phyloP scores from a whole-genome alignment of 176 grass and related monocot genomes.

The Guadua angustifolia region DNA sequence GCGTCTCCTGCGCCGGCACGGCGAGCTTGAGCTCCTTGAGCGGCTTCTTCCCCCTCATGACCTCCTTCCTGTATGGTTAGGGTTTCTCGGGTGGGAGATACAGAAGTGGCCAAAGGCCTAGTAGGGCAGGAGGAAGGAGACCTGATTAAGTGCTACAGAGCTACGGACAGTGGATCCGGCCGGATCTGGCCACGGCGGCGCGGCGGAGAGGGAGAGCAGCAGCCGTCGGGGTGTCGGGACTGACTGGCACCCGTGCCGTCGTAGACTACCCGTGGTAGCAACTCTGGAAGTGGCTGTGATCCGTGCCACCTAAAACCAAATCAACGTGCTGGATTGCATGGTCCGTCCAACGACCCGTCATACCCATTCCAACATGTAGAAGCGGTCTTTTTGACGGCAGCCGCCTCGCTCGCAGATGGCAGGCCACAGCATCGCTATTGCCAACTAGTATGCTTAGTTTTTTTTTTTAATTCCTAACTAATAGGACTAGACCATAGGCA shows the following conservation, averaged over 20 bases:
- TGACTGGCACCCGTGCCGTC: neutral
- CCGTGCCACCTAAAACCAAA: no score
- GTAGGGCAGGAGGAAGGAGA: neutral
- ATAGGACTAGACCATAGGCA: no score
- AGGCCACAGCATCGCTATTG: no score
- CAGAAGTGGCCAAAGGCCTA: neutral
- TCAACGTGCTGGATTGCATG: no score
- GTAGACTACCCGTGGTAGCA: neutral
- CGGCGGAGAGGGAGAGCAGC: neutral
- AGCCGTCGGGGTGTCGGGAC: neutral
- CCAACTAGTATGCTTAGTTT: no score
- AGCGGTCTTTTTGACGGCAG: no score
- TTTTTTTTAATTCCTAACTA: no score
- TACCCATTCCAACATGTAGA: no score
- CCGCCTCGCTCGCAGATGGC: no score
- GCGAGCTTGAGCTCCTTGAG: constrained; percentile 70
- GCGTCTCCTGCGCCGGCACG: constrained; percentile 72
- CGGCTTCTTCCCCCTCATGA: constrained; percentile 81
- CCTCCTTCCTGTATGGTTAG: constrained; percentile 35
- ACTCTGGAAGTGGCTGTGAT: neutral
- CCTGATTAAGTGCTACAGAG: neutral
- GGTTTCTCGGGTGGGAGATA: constrained; percentile 37
- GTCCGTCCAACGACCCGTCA: no score
- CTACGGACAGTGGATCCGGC: neutral
- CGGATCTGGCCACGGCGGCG: neutral